Evolutionary conservation across 1,139 yeast genomes (phyloP).

Genomic region (Wickerhamomyces sp.): DNA sequence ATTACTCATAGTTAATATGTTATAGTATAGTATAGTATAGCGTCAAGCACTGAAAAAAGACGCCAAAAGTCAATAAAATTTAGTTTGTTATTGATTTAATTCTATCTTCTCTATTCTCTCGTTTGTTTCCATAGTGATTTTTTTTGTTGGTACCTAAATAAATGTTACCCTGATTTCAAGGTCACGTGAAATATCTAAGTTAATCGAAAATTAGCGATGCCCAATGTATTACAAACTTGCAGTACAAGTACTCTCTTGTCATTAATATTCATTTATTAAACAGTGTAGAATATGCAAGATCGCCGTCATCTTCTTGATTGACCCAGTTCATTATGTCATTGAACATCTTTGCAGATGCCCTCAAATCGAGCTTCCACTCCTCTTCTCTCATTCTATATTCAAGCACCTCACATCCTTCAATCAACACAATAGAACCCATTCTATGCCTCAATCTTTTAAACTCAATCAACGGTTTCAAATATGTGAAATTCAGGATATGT

Average conservation of each 20-base stretch:
- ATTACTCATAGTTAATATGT: too few species aligned
- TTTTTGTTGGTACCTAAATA: not conserved
- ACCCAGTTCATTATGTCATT: constrained; percentile 58
- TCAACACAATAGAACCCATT: constrained; percentile 46
- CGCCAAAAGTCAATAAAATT: not conserved
- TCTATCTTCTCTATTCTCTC: too few species aligned
- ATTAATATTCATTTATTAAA: not conserved
- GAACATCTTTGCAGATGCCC: constrained; percentile 47
- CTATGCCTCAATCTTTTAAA: constrained; percentile 61
- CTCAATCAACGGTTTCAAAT: constrained; percentile 60
- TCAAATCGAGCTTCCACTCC: constrained; percentile 55
- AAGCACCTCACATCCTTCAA: constrained; percentile 74
- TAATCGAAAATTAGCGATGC: too few species aligned
- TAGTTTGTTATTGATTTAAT: too few species aligned
- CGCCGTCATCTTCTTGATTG: constrained; percentile 43
- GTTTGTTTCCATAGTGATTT: not conserved
- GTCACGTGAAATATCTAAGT: too few species aligned
- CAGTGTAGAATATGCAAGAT: constrained; percentile 11
- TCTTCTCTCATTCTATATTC: constrained; percentile 57
- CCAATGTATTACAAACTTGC: not conserved
- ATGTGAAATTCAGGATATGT: constrained; percentile 51
- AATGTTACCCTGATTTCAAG: not conserved
- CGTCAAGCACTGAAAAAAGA: too few species aligned
- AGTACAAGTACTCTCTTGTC: not conserved
- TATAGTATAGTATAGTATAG: too few species aligned